Evolutionary conservation across 257 asterid genomes (phyloP).

Genomic region (Verbascum thapsus): DNA sequence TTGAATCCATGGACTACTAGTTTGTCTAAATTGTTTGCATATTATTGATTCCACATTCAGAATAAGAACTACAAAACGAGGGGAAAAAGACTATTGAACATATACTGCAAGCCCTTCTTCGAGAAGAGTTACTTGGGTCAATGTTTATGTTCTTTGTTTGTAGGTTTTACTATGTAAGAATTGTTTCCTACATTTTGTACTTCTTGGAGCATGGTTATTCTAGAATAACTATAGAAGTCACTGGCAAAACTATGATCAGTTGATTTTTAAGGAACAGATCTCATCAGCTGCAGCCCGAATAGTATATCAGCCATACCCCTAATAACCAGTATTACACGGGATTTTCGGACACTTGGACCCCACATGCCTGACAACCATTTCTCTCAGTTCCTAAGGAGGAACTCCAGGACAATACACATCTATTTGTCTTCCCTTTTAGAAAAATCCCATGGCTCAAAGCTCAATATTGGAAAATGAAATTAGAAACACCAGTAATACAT

Average conservation of each 20-base stretch:
- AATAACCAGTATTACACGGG: background rate
- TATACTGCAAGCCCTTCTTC: too few relatives aligned
- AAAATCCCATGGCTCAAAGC: background rate
- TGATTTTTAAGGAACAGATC: background rate
- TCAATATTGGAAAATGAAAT: conserved; percentile 5
- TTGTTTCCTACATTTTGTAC: background rate
- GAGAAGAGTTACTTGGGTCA: too few relatives aligned
- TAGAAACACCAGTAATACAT: background rate
- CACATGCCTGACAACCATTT: background rate
- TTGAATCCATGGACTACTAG: background rate
- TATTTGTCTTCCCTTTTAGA: background rate
- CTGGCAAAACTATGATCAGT: conserved; percentile 13
- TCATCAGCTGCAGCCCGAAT: background rate
- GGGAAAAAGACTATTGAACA: too few relatives aligned
- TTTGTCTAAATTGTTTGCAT: too few relatives aligned
- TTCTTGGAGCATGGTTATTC: background rate
- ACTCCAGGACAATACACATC: background rate
- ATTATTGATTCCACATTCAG: too few relatives aligned
- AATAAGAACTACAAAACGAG: too few relatives aligned
- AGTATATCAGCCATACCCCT: conserved; percentile 2
- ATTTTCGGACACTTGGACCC: conserved; percentile 7
- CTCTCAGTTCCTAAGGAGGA: background rate
- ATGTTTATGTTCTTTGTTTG: too few relatives aligned
- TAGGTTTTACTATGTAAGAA: too few relatives aligned
- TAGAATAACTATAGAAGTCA: background rate